Evolutionary conservation across 805 yeast genomes (phyloP).

Genomic region (Wickerhamiella dianesei): DNA sequence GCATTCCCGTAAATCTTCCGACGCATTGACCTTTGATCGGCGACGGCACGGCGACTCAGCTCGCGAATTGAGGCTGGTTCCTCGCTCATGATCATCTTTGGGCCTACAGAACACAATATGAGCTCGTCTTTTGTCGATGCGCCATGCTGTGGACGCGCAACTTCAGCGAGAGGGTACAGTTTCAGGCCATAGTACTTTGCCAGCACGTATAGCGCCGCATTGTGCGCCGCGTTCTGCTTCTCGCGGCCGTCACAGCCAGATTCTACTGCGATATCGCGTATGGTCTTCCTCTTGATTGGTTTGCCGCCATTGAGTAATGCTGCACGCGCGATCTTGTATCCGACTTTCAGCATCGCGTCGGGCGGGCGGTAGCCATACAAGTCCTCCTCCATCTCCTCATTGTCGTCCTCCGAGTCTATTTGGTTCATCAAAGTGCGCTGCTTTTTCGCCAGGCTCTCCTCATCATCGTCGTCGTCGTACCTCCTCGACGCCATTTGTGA

Average conservation of each 20-base stretch:
- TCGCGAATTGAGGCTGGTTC: too few species aligned
- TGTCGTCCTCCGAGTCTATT: neutral
- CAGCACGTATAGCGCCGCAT: neutral
- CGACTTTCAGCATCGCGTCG: neutral
- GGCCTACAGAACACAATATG: neutral
- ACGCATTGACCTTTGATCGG: neutral
- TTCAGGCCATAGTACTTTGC: constrained; percentile 1
- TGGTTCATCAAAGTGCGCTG: too few species aligned
- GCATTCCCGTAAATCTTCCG: neutral
- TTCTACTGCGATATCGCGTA: neutral
- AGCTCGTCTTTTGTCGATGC: neutral
- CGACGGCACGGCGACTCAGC: neutral
- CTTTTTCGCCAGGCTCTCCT: too few species aligned
- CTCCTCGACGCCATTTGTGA: too few species aligned
- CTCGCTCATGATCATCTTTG: neutral
- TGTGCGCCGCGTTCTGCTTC: neutral
- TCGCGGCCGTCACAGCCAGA: neutral
- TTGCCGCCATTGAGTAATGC: neutral
- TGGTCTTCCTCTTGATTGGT: neutral
- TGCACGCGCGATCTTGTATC: neutral
- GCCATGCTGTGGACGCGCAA: neutral
- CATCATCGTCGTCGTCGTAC: too few species aligned
- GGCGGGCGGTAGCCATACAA: neutral
- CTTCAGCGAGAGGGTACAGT: neutral
- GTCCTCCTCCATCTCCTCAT: neutral